A percentile compares a stretch with the other conserved stretches of the same genome.
These are phyloP conservation scores for Starmerella scarabaei DNA, from an alignment of 805 yeast species.

Conservation along the genomic window DNA sequence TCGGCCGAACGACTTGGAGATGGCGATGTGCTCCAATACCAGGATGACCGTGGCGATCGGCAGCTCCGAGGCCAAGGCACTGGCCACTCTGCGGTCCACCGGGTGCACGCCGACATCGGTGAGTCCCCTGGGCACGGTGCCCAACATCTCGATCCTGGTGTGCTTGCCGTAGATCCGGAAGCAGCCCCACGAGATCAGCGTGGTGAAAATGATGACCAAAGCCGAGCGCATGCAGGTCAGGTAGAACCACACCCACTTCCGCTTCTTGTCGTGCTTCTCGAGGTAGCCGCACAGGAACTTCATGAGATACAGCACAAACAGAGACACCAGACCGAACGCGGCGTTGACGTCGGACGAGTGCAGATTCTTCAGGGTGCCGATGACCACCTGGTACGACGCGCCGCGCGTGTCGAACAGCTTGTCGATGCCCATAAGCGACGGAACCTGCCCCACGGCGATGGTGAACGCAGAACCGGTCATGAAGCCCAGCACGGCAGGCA, in stretches of 20 bases:
- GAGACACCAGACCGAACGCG: constrained; percentile 71
- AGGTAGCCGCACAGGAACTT: constrained; percentile 49
- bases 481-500: constrained; percentile 87
- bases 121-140: constrained; percentile 73
- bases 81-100: constrained; percentile 46
- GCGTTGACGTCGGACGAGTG: constrained; percentile 63
- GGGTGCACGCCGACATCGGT: constrained; percentile 60
- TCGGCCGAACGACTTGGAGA: constrained; percentile 86
- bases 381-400: constrained; percentile 55
- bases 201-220: constrained; percentile 64
- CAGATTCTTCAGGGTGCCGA: constrained; percentile 58
- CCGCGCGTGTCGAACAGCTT: constrained; percentile 56
- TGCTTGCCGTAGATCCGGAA: constrained; percentile 31
- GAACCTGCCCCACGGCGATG: constrained; percentile 75
- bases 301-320: constrained; percentile 61
- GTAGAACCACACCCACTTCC: constrained; percentile 51
- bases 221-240: constrained; percentile 68
- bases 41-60: constrained; percentile 79
- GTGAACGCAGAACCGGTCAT: constrained; percentile 89
- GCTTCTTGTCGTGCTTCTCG: constrained; percentile 51
- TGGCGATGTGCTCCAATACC: constrained; percentile 83
- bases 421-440: constrained; percentile 65
- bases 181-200: constrained; percentile 71
- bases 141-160: constrained; percentile 48
- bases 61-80: constrained; percentile 56